Evolutionary conservation across 1,139 yeast genomes (phyloP).

Genomic region (Geotrichum klebahnii): DNA sequence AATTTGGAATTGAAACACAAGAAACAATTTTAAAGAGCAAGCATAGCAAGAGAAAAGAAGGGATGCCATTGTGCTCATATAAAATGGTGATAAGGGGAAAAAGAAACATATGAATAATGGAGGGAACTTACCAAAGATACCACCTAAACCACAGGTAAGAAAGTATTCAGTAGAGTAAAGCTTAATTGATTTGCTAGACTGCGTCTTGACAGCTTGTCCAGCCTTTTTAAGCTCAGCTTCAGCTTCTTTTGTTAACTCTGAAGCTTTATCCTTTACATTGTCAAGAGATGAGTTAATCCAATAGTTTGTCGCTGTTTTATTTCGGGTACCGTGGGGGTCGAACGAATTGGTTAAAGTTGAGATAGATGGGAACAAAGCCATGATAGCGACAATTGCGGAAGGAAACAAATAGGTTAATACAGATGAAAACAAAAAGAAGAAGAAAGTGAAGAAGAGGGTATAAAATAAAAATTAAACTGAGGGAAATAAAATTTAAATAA

Average conservation of each 20-base stretch:
- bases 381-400: no score
- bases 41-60: neutral
- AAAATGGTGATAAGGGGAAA: no score
- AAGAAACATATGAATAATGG: no score
- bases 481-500: no score
- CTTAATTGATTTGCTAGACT: conserved; percentile 42
- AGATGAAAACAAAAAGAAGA: no score
- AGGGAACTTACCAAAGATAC: conserved; percentile 48
- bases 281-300: conserved; percentile 15
- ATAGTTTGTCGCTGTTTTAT: neutral
- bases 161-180: conserved; percentile 69
- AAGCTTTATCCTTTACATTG: conserved; percentile 10
- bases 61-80: no score
- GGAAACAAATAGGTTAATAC: no score
- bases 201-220: conserved; percentile 9
- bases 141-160: conserved; percentile 83
- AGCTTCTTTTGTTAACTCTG: conserved; percentile 4
- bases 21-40: neutral
- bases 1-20: neutral
- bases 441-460: no score
- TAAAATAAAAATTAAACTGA: no score
- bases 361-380: conserved; percentile 9
- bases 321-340: conserved; percentile 3
- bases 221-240: conserved; percentile 1
- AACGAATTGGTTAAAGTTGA: conserved; percentile 4